phyloP scores from a whole-genome alignment of 345 rosid species.

The Psidium guajava region DNA sequence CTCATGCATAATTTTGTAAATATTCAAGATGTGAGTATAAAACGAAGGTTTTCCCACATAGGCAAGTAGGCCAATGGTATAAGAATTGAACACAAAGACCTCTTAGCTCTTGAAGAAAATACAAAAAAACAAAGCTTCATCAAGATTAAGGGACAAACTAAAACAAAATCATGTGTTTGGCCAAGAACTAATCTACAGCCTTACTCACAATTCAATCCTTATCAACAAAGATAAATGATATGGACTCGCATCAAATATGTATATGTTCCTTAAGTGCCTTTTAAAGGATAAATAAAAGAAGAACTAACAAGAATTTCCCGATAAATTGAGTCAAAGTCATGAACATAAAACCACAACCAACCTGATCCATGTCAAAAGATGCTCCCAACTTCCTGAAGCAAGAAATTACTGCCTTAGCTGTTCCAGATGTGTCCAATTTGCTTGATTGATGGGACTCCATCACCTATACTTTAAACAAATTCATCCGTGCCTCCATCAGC shows the following conservation, averaged over 20 bases:
- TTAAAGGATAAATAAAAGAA: not conserved
- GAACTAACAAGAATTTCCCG: not conserved
- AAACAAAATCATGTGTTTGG: not conserved
- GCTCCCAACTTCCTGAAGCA: conserved; percentile 93
- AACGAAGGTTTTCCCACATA: not conserved
- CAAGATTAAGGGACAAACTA: not conserved
- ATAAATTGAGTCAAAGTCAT: not conserved
- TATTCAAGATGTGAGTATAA: not conserved
- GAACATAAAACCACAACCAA: not conserved
- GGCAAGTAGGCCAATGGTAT: not conserved
- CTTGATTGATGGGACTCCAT: conserved; percentile 95
- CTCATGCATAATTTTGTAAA: not conserved
- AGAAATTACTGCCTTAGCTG: conserved; percentile 92
- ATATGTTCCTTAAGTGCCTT: not conserved
- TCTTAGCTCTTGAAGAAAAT: not conserved
- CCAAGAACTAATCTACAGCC: not conserved
- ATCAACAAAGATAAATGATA: not conserved
- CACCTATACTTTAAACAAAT: conserved; percentile 34
- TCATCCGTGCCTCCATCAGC: not conserved
- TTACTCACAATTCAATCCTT: not conserved
- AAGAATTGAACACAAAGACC: not conserved
- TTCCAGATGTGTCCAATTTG: conserved; percentile 87
- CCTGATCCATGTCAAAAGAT: conserved; percentile 69
- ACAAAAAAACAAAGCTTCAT: not conserved
- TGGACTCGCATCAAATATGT: not conserved